phyloP scores from a whole-genome alignment of 768 basidiomycete species.

The Kwoniella pini region DNA sequence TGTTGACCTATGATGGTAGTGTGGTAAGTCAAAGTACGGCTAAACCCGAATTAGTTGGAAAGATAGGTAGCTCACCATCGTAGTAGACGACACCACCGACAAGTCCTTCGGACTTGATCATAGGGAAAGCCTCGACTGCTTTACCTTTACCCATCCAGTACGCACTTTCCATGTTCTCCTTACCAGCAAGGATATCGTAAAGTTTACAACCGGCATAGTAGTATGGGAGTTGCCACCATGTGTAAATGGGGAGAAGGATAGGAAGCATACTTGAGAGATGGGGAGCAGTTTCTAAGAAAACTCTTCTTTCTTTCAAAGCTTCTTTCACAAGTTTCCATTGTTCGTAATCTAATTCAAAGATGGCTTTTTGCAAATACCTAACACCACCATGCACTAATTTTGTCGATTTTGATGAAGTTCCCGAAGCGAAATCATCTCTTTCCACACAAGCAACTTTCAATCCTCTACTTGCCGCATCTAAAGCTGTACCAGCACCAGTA shows the following conservation, averaged over 20 bases:
- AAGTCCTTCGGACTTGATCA: constrained; percentile 87
- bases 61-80: constrained; percentile 66
- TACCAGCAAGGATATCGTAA: constrained; percentile 92
- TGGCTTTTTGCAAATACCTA: constrained; percentile 93
- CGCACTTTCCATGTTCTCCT: constrained; percentile 93
- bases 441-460: constrained; percentile 92
- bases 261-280: constrained; percentile 90
- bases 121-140: constrained; percentile 91
- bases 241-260: constrained; percentile 97
- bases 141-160: constrained; percentile 95
- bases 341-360: constrained; percentile 89
- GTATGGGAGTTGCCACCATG: constrained; percentile 96
- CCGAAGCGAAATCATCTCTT: constrained; percentile 84
- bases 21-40: not conserved
- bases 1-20: constrained; percentile 73
- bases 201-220: constrained; percentile 93
- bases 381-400: constrained; percentile 99
- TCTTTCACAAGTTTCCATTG: constrained; percentile 83
- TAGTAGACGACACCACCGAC: constrained; percentile 97
- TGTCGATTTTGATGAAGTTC: constrained; percentile 94
- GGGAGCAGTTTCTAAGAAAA: constrained; percentile 93
- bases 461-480: constrained; percentile 89
- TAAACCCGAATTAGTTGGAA: not conserved
- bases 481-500: constrained; percentile 92
- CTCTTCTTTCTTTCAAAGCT: constrained; percentile 85